These are phyloP conservation scores for Trypanosoma theileri DNA, from an alignment of 208 protist genomes.

Conservation along the genomic window DNA sequence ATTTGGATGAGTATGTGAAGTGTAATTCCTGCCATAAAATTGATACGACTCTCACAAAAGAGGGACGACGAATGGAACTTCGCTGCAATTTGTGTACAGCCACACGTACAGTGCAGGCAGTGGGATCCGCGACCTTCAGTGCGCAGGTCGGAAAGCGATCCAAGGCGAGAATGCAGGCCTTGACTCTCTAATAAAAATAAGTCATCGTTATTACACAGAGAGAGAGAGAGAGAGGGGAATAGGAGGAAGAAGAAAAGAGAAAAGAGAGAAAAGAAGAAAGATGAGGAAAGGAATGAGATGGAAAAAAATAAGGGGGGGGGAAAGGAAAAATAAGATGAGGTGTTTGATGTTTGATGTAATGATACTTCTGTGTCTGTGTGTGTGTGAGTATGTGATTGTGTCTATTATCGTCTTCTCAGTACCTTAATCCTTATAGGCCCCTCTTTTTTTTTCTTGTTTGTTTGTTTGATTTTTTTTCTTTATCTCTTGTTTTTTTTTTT, in stretches of 20 bases:
- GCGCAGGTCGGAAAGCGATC: slow-evolving; percentile 83
- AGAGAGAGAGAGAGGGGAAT: neutral
- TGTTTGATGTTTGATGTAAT: slow-evolving; percentile 25
- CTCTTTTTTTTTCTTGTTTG: neutral
- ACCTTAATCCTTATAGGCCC: neutral
- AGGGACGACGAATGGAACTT: slow-evolving; percentile 67
- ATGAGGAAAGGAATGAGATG: neutral
- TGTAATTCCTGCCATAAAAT: slow-evolving; percentile 89
- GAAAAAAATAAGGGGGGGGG: slow-evolving; percentile 7
- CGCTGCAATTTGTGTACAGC: slow-evolving; percentile 81
- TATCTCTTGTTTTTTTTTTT: neutral
- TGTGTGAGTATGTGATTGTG: neutral
- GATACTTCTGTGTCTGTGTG: neutral
- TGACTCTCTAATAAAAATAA: slow-evolving; percentile 43
- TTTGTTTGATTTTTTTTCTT: neutral
- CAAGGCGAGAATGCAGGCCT: slow-evolving; percentile 47
- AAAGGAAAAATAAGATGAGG: too few species aligned
- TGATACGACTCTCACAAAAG: slow-evolving; percentile 86
- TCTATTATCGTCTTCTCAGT: neutral
- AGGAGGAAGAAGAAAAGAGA: neutral
- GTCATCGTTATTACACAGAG: neutral
- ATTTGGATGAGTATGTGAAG: slow-evolving; percentile 90
- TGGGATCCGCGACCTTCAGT: slow-evolving; percentile 63
- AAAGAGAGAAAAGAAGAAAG: slow-evolving; percentile 17
- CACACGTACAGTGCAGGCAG: slow-evolving; percentile 70